These are phyloP conservation scores for Cyclostephanos tholiformis DNA, from an alignment of 108 stramenopile species.

Conservation along the genomic window DNA sequence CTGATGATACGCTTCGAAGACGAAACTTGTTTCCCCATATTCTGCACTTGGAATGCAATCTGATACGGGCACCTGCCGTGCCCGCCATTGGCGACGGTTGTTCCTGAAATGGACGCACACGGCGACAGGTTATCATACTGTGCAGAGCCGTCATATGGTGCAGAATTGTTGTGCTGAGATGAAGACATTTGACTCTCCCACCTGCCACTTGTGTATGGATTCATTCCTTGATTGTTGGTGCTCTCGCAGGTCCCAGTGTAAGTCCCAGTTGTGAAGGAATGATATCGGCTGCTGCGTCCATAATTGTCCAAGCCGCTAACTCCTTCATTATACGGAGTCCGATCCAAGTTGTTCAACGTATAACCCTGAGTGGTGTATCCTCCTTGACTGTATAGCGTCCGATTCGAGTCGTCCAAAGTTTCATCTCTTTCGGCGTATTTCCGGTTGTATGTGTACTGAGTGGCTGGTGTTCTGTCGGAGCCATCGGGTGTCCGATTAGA, in stretches of 20 bases:
- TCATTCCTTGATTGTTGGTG: not conserved
- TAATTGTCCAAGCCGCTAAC: not conserved
- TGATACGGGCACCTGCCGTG: constrained; percentile 42
- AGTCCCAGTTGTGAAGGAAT: not conserved
- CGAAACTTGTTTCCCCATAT: constrained; percentile 64
- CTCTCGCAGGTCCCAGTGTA: not conserved
- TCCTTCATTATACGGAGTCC: not conserved
- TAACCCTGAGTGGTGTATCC: not conserved
- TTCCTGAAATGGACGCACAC: constrained; percentile 1
- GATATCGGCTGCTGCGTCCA: not conserved
- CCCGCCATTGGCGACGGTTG: constrained; percentile 33
- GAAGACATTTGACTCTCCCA: not conserved
- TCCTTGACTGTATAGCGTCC: too few relatives aligned
- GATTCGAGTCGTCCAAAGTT: not conserved
- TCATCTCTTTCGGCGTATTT: not conserved
- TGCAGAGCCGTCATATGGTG: not conserved
- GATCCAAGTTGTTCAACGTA: too few relatives aligned
- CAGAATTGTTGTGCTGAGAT: not conserved
- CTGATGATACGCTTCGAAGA: constrained; percentile 76
- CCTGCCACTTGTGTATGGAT: not conserved
- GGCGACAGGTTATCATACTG: too few relatives aligned
- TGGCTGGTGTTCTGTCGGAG: not conserved
- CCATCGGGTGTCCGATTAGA: too few relatives aligned
- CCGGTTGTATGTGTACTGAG: not conserved
- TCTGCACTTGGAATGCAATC: constrained; percentile 35